Evolutionary conservation across 768 basidiomycete genomes (phyloP).

Genomic region (Naganishia onofrii): DNA sequence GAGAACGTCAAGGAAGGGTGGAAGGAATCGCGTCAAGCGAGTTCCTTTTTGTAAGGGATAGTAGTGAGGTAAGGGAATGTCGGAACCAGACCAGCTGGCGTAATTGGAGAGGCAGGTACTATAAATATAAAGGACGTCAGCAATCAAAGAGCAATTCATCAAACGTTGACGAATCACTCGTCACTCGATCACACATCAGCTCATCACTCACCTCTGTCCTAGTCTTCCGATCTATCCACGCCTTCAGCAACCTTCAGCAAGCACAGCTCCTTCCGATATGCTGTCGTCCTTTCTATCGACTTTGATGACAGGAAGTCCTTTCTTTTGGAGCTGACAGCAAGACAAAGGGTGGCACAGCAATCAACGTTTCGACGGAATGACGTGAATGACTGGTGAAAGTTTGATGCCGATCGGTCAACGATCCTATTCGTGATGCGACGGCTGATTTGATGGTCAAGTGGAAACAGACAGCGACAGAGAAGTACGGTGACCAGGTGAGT

Average conservation of each 20-base stretch:
- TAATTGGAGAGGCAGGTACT: neutral
- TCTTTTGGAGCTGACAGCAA: neutral
- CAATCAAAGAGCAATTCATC: neutral
- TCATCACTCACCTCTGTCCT: neutral
- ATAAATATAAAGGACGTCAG: neutral
- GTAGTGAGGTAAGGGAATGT: neutral
- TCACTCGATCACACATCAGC: neutral
- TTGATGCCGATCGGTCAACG: neutral
- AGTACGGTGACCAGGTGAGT: neutral
- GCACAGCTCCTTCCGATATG: neutral
- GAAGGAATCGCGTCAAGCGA: slow-evolving; percentile 13
- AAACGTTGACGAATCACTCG: slow-evolving; percentile 1
- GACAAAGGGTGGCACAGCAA: neutral
- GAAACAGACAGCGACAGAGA: neutral
- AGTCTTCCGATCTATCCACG: no score
- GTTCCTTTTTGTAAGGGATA: neutral
- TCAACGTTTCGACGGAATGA: neutral
- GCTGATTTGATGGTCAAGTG: neutral
- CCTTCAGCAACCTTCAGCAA: no score
- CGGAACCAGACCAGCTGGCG: slow-evolving; percentile 20
- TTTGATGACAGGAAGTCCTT: neutral
- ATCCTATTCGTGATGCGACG: neutral
- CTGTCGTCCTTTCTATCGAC: no score
- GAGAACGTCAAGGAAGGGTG: neutral
- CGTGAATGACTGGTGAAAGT: neutral